Conservation (phyloP, 768 basidiomycete genomes). For the Cystoderma amianthinum region DNA sequence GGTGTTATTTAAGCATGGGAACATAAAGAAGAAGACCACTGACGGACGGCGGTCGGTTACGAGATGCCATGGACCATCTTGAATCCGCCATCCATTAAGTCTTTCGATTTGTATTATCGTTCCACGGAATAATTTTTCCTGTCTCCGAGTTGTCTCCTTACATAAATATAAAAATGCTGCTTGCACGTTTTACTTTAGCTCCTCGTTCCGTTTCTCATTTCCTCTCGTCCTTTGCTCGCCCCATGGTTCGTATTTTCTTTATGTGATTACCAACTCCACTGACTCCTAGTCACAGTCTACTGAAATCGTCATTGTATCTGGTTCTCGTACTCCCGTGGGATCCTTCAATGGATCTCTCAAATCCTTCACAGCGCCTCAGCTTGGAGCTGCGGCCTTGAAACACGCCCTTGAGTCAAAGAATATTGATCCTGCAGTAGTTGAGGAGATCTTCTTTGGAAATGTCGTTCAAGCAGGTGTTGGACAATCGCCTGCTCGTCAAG, state of each 20-base stretch:
- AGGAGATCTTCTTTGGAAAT: constrained; percentile 97
- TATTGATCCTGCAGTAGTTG: constrained; percentile 75
- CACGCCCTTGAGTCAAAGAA: constrained; percentile 79
- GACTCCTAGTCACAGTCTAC: constrained; percentile 30
- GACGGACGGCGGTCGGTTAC: no score
- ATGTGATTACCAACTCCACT: not conserved
- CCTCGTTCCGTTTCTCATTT: constrained; percentile 25
- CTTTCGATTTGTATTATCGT: no score
- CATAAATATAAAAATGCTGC: constrained; percentile 28
- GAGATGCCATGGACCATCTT: no score
- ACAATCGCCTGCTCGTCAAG: constrained; percentile 97
- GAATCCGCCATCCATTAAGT: no score
- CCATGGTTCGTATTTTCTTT: constrained; percentile 36
- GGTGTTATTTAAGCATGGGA: no score
- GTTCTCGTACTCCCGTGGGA: constrained; percentile 90
- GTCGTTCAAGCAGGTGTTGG: constrained; percentile 97
- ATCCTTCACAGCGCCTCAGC: constrained; percentile 82
- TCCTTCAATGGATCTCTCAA: constrained; percentile 90
- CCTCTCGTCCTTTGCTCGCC: constrained; percentile 31
- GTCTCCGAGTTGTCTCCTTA: not conserved
- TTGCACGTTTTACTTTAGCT: constrained; percentile 29
- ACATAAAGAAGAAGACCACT: no score
- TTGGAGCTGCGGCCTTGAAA: constrained; percentile 85
- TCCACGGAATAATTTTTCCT: constrained; percentile 20
- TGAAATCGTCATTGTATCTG: constrained; percentile 92